Percentiles rank a stretch among this genome's conserved stretches.
These are phyloP conservation scores for Aschersonia sp. DNA, from an alignment of 2,329 filamentous ascomycete genomes.

Conservation along the genomic window DNA sequence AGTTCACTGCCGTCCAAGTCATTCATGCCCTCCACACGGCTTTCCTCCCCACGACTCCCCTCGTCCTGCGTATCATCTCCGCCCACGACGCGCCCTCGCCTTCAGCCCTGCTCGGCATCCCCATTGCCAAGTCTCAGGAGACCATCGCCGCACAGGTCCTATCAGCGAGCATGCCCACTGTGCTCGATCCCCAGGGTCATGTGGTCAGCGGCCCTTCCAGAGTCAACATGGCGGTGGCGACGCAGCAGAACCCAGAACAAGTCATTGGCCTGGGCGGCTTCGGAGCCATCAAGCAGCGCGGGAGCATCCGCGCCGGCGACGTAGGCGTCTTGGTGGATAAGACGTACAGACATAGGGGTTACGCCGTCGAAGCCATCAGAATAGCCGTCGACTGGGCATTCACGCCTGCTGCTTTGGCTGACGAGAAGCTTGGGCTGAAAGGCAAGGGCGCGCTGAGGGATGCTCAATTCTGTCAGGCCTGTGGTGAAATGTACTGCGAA, in stretches of 20 bases:
- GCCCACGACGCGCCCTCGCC: background rate
- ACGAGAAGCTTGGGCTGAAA: constrained; percentile 11
- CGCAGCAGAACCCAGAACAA: constrained; percentile 2
- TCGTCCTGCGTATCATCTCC: background rate
- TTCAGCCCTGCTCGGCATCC: constrained; percentile 2
- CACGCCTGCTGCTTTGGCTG: constrained; percentile 5
- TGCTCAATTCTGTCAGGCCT: constrained; percentile 6
- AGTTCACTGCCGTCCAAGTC: background rate
- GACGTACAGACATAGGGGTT: constrained; percentile 10
- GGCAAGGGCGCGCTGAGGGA: constrained; percentile 6
- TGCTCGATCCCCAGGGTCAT: constrained; percentile 3
- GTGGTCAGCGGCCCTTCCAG: constrained; percentile 10
- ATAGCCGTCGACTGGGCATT: constrained; percentile 14
- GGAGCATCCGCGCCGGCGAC: constrained; percentile 11
- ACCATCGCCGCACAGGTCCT: constrained; percentile 10
- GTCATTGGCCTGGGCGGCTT: constrained; percentile 15
- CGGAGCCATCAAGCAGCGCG: constrained; percentile 12
- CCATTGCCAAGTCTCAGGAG: constrained; percentile 4
- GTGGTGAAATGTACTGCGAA: constrained; percentile 12
- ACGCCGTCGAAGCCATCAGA: constrained; percentile 12
- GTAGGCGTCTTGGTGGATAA: constrained; percentile 13
- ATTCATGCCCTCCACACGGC: background rate
- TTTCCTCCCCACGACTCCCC: background rate
- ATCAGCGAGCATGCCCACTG: constrained; percentile 11
- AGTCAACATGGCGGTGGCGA: constrained; percentile 12